Evolutionary conservation across 2,329 filamentous ascomycete species (phyloP).

Genomic region (Cladosporium sp.): DNA sequence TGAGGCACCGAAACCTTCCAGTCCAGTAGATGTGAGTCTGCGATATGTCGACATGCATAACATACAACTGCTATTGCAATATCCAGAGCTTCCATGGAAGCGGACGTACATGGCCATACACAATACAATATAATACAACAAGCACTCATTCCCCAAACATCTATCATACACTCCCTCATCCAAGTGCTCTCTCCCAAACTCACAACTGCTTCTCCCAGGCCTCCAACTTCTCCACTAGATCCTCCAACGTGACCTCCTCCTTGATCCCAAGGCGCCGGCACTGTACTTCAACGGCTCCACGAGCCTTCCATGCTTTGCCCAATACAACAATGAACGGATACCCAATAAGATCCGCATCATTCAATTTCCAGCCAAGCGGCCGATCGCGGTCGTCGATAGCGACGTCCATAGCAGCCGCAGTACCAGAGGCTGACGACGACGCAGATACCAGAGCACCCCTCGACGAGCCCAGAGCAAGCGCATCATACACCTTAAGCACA

Average conservation of each 20-base stretch:
- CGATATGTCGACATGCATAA: not conserved
- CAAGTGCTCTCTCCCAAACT: not conserved
- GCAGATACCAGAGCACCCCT: not conserved
- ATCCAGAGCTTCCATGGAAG: not conserved
- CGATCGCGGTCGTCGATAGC: constrained; percentile 71
- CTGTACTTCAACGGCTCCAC: constrained; percentile 70
- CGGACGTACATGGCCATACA: not conserved
- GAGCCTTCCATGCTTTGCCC: constrained; percentile 67
- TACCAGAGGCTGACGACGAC: not conserved
- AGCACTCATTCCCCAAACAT: not conserved
- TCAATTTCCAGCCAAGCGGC: constrained; percentile 79
- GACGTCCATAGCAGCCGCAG: constrained; percentile 53
- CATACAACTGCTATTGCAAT: not conserved
- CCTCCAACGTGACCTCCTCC: constrained; percentile 47
- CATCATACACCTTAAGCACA: constrained; percentile 60
- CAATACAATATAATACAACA: not conserved
- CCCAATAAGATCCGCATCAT: constrained; percentile 85
- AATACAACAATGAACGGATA: constrained; percentile 83
- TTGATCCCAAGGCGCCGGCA: constrained; percentile 69
- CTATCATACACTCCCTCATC: not conserved
- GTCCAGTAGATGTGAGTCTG: too few species aligned
- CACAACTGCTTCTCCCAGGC: not conserved
- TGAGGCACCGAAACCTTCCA: too few species aligned
- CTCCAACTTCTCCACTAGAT: constrained; percentile 13
- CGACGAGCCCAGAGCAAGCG: constrained; percentile 42